Conservation (phyloP, 805 yeast genomes). For the Barnettozyma vustinii region DNA sequence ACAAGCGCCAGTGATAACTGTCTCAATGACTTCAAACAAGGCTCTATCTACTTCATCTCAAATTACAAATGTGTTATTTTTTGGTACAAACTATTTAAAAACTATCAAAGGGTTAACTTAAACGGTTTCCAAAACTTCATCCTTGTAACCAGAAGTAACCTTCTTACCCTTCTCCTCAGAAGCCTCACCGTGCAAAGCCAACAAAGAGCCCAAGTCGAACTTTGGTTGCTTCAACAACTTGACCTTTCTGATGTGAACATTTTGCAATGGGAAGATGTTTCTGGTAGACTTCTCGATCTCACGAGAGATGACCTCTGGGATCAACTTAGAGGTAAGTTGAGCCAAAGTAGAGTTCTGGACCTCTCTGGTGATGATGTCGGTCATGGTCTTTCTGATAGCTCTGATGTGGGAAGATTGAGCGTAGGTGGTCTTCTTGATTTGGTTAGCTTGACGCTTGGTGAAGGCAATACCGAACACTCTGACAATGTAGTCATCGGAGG, state of each 20-base stretch:
- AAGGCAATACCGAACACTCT: constrained; percentile 96
- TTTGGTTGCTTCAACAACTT: constrained; percentile 98
- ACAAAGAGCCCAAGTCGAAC: constrained; percentile 94
- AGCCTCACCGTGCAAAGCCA: constrained; percentile 96
- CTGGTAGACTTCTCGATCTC: constrained; percentile 96
- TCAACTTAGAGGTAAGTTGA: constrained; percentile 94
- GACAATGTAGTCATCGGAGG: constrained; percentile 94
- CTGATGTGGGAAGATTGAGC: constrained; percentile 97
- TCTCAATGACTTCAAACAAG: too few relatives aligned
- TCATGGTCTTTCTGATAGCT: constrained; percentile 95
- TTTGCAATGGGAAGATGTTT: constrained; percentile 94
- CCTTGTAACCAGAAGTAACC: constrained; percentile 93
- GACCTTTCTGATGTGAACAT: constrained; percentile 98
- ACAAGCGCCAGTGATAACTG: too few relatives aligned
- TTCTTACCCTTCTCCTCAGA: constrained; percentile 97
- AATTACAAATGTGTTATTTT: constrained; percentile 13
- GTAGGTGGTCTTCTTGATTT: constrained; percentile 94
- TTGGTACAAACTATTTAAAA: constrained; percentile 13
- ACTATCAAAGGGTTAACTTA: constrained; percentile 34
- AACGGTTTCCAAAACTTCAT: constrained; percentile 96
- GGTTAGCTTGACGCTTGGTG: constrained; percentile 97
- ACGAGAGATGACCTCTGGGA: constrained; percentile 98
- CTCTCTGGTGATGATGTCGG: constrained; percentile 94
- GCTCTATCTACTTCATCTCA: neutral
- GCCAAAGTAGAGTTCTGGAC: constrained; percentile 92